Conservation (phyloP, 2,329 filamentous ascomycete species). For the Cladosporium halotolerans region DNA sequence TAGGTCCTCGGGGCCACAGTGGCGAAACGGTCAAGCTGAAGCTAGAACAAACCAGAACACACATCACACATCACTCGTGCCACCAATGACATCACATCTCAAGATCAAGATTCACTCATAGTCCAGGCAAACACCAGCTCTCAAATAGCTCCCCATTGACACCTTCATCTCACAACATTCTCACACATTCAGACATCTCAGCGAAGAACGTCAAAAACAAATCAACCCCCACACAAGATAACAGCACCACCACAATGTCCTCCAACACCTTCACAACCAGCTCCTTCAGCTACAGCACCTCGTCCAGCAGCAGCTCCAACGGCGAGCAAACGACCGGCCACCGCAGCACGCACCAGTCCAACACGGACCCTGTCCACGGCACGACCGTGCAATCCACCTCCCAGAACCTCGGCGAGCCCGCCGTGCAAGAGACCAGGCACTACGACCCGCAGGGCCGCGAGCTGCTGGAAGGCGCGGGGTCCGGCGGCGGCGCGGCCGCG, state of each 20-base stretch:
- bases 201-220: background rate
- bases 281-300: constrained; percentile 18
- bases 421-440: constrained; percentile 22
- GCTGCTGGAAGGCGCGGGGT: constrained; percentile 15
- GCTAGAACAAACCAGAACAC: no score
- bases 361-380: constrained; percentile 21
- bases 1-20: no score
- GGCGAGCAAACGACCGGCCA: constrained; percentile 21
- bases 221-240: background rate
- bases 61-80: no score
- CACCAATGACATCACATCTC: background rate
- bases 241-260: constrained; percentile 12
- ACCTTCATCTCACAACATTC: background rate
- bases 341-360: constrained; percentile 18
- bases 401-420: constrained; percentile 27
- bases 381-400: constrained; percentile 23
- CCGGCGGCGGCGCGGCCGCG: background rate
- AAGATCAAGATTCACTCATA: background rate
- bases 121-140: no score
- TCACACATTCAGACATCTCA: background rate
- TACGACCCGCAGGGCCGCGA: constrained; percentile 28
- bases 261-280: constrained; percentile 18
- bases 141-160: no score
- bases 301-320: constrained; percentile 13
- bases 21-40: no score